Base-by-base conservation (phyloP, 257 asterid species). In the Przewalskia tangutica region DNA sequence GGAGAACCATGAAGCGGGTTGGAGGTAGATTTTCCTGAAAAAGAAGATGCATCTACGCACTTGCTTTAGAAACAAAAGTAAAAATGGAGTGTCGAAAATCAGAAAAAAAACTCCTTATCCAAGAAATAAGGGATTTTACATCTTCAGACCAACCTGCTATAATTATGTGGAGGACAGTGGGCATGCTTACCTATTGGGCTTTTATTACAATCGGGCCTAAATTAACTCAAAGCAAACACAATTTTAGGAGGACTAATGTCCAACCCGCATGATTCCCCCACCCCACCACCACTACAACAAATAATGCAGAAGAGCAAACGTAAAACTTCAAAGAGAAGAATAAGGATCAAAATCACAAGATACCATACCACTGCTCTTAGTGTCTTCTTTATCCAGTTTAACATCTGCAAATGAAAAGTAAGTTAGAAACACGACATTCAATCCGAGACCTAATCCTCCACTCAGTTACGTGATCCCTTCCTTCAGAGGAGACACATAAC, bases 331-430 rank as follows among this genome's bases (percentile, higher is more conserved):
- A 73, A 17, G 40, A 73, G 13, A 48, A 10, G 20, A n/a, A 73
- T 50, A 73, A 68, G 14, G 46, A 27, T 65, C 77, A 32, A 56
- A 59, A 44, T 14, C 42, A 81, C 55, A 75, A 77, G 85, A 78
- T 27, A 77, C n/a, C 85, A 81, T 91, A 90, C 97, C 91, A 50
- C 80, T 83, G 83, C 81, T 82, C 83, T 89, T 90, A 32, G 85
- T 83, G 84, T 91, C 97, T 84, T 90, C 95, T 82, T 91, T 92
- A 80, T 92, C 97, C 84, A 86, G 88, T 89, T 90, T 88, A 67
- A 89, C 85, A 83, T 90, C 95, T 89, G 90, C 76, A 85, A 80
- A 87, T 42, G n/a, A 76, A 68, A 34, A 82, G 53, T 46, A 71
- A 44, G 65, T 75, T 38, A 80, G n/a, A 51, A 80, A 85, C 80